Percentiles rank a stretch among this genome's conserved stretches.
Conservation (phyloP, 1,139 yeast genomes). For the Candida gigantensis region DNA sequence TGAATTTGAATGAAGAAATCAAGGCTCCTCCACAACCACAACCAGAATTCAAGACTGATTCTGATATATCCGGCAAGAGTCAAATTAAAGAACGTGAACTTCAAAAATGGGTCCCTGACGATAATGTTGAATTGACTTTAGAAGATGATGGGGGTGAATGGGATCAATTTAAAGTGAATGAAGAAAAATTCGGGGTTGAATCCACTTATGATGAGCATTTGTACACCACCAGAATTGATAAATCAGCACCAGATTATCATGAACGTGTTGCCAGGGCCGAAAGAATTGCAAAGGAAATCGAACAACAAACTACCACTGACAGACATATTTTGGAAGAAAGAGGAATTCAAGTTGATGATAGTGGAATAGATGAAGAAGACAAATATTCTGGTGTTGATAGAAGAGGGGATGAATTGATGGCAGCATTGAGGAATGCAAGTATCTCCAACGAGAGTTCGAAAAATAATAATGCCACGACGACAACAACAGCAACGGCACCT, state of each 20-base stretch:
- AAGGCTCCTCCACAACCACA: no score
- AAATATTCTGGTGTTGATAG: slow-evolving; percentile 86
- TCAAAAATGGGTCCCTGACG: slow-evolving; percentile 85
- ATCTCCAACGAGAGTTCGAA: no score
- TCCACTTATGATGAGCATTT: slow-evolving; percentile 86
- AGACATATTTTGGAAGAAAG: slow-evolving; percentile 90
- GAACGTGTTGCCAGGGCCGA: slow-evolving; percentile 72
- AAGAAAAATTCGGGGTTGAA: slow-evolving; percentile 83
- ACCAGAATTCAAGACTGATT: slow-evolving; percentile 70
- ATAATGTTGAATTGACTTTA: slow-evolving; percentile 40
- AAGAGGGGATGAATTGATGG: slow-evolving; percentile 66
- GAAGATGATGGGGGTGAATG: slow-evolving; percentile 49
- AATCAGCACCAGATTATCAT: slow-evolving; percentile 69
- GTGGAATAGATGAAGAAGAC: slow-evolving; percentile 93
- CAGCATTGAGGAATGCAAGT: slow-evolving; percentile 49
- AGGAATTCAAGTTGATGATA: slow-evolving; percentile 73
- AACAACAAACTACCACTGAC: slow-evolving; percentile 65
- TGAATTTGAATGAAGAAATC: slow-evolving; percentile 34
- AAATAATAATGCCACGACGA: no score
- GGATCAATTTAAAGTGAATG: slow-evolving; percentile 95
- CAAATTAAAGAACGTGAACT: slow-evolving; percentile 66
- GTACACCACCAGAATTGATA: slow-evolving; percentile 85
- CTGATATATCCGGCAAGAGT: slow-evolving; percentile 64
- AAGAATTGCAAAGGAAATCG: slow-evolving; percentile 79
- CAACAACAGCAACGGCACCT: no score